Evolutionary conservation across 2,329 filamentous ascomycete species (phyloP).

Genomic region (Ambrosiella xylebori): DNA sequence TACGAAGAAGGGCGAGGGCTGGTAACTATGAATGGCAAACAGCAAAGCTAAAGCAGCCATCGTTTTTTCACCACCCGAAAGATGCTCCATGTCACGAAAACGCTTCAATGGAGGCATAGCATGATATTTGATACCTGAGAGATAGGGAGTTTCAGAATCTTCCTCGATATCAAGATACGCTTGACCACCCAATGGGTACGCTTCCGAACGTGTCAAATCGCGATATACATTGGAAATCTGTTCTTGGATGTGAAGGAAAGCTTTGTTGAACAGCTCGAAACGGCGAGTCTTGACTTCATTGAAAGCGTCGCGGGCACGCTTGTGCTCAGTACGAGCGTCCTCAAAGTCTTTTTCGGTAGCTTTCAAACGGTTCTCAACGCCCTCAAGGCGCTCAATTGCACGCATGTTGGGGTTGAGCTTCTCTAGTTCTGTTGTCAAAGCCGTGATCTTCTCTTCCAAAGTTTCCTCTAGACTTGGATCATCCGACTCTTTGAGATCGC

Average conservation of each 20-base stretch:
- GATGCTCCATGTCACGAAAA: slow-evolving; percentile 97
- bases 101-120: slow-evolving; percentile 97
- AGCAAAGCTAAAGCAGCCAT: slow-evolving; percentile 94
- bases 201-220: slow-evolving; percentile 74
- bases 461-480: slow-evolving; percentile 56
- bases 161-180: slow-evolving; percentile 82
- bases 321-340: slow-evolving; percentile 57
- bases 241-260: slow-evolving; percentile 85
- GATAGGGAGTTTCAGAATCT: slow-evolving; percentile 89
- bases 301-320: slow-evolving; percentile 66
- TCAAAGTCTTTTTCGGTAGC: slow-evolving; percentile 82
- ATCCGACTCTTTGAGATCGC: slow-evolving; percentile 61
- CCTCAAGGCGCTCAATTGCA: slow-evolving; percentile 77
- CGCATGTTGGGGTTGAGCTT: slow-evolving; percentile 96
- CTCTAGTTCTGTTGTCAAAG: slow-evolving; percentile 63
- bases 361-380: slow-evolving; percentile 66
- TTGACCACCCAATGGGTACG: slow-evolving; percentile 84
- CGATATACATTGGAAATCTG: slow-evolving; percentile 91
- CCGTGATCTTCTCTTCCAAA: slow-evolving; percentile 60
- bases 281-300: slow-evolving; percentile 65
- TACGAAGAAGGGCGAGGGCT: slow-evolving; percentile 92
- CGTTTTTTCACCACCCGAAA: slow-evolving; percentile 95
- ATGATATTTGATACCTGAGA: slow-evolving; percentile 93
- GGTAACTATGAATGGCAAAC: slow-evolving; percentile 92
- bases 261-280: slow-evolving; percentile 84